Conservation (phyloP, 345 rosid genomes). For the Populus pruinosa region DNA sequence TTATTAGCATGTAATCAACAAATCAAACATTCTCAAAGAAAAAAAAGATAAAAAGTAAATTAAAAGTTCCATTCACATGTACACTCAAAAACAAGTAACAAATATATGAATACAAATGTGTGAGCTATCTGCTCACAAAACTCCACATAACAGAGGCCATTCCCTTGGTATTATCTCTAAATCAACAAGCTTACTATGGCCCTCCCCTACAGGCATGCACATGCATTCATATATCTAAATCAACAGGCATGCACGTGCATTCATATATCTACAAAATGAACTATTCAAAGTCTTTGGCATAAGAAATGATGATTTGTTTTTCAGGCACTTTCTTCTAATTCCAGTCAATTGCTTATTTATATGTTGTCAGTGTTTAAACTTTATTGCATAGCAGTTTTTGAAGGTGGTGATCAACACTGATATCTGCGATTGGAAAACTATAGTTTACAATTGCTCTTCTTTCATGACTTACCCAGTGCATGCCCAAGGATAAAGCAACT, state of each 20-base stretch:
- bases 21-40: background rate
- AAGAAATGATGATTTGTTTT: background rate
- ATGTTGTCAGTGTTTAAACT: background rate
- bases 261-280: background rate
- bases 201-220: background rate
- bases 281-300: background rate
- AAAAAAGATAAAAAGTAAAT: background rate
- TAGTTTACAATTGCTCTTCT: background rate
- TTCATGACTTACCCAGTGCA: slow-evolving; percentile 80
- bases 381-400: background rate
- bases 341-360: background rate
- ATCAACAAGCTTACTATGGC: no score
- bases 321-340: background rate
- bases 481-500: slow-evolving; percentile 84
- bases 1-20: background rate
- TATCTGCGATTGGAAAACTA: background rate
- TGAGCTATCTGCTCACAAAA: background rate
- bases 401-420: background rate
- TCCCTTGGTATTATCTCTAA: background rate
- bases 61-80: background rate
- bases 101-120: background rate
- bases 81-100: background rate
- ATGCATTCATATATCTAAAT: background rate
- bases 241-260: background rate
- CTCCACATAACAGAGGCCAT: background rate